phyloP scores from a whole-genome alignment of 352 stramenopile species.

The Globisporangium paddicum region DNA sequence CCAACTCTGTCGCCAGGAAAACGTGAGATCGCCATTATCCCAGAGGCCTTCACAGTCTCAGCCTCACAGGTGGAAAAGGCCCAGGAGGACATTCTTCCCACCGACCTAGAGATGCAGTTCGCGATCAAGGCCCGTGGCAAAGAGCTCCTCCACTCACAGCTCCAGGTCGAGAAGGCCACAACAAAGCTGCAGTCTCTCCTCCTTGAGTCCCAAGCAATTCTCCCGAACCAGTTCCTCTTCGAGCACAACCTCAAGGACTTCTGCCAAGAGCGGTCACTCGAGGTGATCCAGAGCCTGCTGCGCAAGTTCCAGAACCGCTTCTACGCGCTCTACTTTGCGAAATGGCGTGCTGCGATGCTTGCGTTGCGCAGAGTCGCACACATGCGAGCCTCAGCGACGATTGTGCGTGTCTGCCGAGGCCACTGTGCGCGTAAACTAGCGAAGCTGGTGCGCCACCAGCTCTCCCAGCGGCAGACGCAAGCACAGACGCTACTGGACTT shows the following conservation, averaged over 20 bases:
- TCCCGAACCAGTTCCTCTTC: slow-evolving; percentile 56
- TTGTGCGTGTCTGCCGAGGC: slow-evolving; percentile 39
- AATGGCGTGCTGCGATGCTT: slow-evolving; percentile 23
- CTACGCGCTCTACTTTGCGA: slow-evolving; percentile 36
- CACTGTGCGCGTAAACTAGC: slow-evolving; percentile 26
- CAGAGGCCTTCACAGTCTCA: background rate
- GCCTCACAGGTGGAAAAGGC: background rate
- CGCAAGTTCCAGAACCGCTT: slow-evolving; percentile 48
- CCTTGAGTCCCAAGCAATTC: slow-evolving; percentile 23
- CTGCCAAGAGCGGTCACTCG: slow-evolving; percentile 34
- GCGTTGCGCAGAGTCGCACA: slow-evolving; percentile 24
- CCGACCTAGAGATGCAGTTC: slow-evolving; percentile 19
- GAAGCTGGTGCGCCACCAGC: slow-evolving; percentile 22
- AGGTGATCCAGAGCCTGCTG: slow-evolving; percentile 39
- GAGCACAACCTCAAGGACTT: slow-evolving; percentile 42
- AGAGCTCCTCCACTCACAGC: slow-evolving; percentile 23
- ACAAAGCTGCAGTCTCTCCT: slow-evolving; percentile 26
- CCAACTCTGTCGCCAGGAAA: background rate
- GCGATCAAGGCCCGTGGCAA: slow-evolving; percentile 15
- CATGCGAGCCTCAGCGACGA: slow-evolving; percentile 22
- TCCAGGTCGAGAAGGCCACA: slow-evolving; percentile 11
- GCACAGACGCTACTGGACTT: slow-evolving; percentile 30
- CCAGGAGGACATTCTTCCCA: background rate
- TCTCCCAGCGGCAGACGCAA: slow-evolving; percentile 20
- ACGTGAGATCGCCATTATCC: background rate